Conservation (phyloP, 2,329 filamentous ascomycete genomes). For the Mollisia scopiformis region DNA sequence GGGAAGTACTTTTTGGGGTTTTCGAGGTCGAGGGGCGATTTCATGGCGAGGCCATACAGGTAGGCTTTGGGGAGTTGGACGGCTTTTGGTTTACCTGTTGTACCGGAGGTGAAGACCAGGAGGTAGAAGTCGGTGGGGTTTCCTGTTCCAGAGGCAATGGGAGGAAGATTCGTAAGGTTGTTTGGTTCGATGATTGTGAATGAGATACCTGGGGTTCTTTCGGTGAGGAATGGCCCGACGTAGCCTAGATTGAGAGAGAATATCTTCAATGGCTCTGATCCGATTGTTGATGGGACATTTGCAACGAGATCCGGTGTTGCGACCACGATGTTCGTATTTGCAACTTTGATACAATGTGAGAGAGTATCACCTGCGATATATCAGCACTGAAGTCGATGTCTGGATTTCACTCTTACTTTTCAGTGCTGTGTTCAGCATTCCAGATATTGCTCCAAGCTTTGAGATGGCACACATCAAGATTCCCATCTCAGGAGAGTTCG, state of each 20-base stretch:
- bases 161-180: conserved; percentile 23
- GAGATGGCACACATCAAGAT: conserved; percentile 47
- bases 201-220: not conserved
- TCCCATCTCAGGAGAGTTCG: conserved; percentile 52
- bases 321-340: conserved; percentile 43
- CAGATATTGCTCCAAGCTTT: conserved; percentile 47
- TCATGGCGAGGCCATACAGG: conserved; percentile 41
- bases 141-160: conserved; percentile 18
- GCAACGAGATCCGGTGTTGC: conserved; percentile 47
- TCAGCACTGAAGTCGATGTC: conserved; percentile 20
- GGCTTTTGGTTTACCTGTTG: conserved; percentile 49
- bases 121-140: conserved; percentile 39
- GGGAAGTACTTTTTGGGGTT: conserved; percentile 45
- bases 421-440: conserved; percentile 49
- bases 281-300: conserved; percentile 27
- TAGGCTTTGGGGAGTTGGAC: conserved; percentile 44
- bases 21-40: conserved; percentile 39
- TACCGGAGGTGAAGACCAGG: conserved; percentile 52
- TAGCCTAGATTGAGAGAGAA: conserved; percentile 40
- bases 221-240: conserved; percentile 34
- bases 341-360: conserved; percentile 46
- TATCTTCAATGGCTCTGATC: conserved; percentile 29
- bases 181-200: conserved; percentile 1
- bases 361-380: conserved; percentile 43
- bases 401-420: conserved; percentile 39